Conservation (phyloP, 495 filamentous ascomycete species). For the Filosporella fistucella region DNA sequence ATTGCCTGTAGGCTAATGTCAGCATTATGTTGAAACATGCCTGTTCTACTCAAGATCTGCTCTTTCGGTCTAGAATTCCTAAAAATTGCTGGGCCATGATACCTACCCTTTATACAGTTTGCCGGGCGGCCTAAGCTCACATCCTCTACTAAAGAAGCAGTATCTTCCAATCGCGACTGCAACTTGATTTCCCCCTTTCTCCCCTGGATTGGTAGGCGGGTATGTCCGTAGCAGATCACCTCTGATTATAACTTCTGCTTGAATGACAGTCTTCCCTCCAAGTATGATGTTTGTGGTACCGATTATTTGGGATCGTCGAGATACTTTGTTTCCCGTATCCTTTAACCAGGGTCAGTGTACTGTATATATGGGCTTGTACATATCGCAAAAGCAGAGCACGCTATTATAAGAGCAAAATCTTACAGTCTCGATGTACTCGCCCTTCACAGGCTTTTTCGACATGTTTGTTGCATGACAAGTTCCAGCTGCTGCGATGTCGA, state of each 20-base stretch:
- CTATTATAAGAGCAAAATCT: constrained; percentile 11
- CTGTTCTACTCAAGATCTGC: too few species aligned
- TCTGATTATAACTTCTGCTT: constrained; percentile 85
- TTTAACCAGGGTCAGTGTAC: constrained; percentile 26
- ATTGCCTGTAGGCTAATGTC: constrained; percentile 36
- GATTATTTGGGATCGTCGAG: constrained; percentile 81
- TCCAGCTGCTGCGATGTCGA: too few species aligned
- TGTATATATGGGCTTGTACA: background rate
- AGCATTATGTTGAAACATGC: too few species aligned
- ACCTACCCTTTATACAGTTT: constrained; percentile 62
- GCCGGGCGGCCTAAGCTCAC: constrained; percentile 71
- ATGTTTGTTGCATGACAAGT: too few species aligned
- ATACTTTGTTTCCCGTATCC: constrained; percentile 99
- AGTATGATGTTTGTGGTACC: constrained; percentile 97
- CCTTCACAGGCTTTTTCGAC: constrained; percentile 73
- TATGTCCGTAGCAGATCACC: constrained; percentile 73
- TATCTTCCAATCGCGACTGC: constrained; percentile 86
- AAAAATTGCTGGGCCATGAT: too few species aligned
- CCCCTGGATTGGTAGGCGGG: constrained; percentile 12
- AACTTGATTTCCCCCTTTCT: constrained; percentile 34
- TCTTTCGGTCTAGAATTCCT: too few species aligned
- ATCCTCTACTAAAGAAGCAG: constrained; percentile 73
- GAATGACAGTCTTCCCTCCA: constrained; percentile 90
- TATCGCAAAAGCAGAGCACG: background rate
- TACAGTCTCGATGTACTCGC: constrained; percentile 98